Conservation (phyloP, 306 rosid species). For the Medicago arabica region DNA sequence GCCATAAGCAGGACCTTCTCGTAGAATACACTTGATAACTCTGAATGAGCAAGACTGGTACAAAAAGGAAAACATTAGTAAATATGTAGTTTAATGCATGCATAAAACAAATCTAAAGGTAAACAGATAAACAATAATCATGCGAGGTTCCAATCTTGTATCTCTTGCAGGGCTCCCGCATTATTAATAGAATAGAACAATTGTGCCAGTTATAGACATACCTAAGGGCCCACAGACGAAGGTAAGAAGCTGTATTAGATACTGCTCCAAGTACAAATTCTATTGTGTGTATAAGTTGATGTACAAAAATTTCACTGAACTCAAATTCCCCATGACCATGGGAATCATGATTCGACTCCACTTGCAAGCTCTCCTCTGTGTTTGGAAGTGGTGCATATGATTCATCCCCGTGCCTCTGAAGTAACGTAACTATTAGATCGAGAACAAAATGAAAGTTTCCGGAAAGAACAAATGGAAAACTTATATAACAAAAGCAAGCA, state of each 20-base stretch:
- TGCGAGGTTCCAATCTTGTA: slow-evolving; percentile 22
- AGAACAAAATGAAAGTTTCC: slow-evolving; percentile 20
- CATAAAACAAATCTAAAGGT: slow-evolving; percentile 14
- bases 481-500: slow-evolving; percentile 37
- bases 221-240: slow-evolving; percentile 99
- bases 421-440: slow-evolving; percentile 47
- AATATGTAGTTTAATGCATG: slow-evolving; percentile 17
- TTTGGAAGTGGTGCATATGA: slow-evolving; percentile 68
- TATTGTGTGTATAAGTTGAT: slow-evolving; percentile 92
- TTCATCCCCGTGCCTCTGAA: slow-evolving; percentile 82
- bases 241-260: slow-evolving; percentile 95
- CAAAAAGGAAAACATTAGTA: slow-evolving; percentile 37
- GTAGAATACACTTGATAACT: slow-evolving; percentile 89
- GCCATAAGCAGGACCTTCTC: slow-evolving; percentile 83
- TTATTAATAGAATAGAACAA: neutral
- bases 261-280: slow-evolving; percentile 96
- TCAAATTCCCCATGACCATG: slow-evolving; percentile 92
- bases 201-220: slow-evolving; percentile 42
- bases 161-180: slow-evolving; percentile 7
- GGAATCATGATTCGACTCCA: slow-evolving; percentile 71
- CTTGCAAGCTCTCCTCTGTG: slow-evolving; percentile 82
- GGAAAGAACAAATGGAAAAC: neutral
- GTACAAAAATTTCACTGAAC: slow-evolving; percentile 88
- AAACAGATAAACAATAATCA: slow-evolving; percentile 15
- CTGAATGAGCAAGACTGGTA: slow-evolving; percentile 94